Conservation (phyloP, 495 filamentous ascomycete genomes). For the Aspergillus hancockii region DNA sequence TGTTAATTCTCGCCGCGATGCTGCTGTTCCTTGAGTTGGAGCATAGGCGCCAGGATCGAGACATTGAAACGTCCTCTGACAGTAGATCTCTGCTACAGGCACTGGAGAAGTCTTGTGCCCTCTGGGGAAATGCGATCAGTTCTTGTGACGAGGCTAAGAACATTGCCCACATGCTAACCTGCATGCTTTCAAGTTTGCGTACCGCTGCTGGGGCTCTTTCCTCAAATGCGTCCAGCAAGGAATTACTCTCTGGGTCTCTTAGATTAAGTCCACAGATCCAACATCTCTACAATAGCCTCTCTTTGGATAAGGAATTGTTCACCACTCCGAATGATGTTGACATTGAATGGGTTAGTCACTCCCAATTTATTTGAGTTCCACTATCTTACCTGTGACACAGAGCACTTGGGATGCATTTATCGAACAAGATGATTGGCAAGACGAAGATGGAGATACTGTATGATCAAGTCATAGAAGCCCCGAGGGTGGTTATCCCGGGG, state of each 20-base stretch:
- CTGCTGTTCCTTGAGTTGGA: conserved; percentile 11
- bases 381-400: background rate
- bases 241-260: background rate
- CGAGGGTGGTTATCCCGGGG: too few species aligned
- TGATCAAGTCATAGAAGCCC: too few species aligned
- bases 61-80: background rate
- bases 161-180: background rate
- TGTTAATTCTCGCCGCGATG: conserved; percentile 10
- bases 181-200: background rate
- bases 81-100: background rate
- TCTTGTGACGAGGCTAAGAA: conserved; percentile 2
- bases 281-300: background rate
- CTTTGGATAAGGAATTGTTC: background rate
- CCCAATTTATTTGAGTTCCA: background rate
- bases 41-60: background rate
- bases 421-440: background rate
- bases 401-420: conserved; percentile 10
- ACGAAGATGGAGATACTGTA: too few species aligned
- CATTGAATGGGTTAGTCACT: conserved; percentile 11
- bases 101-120: conserved; percentile 3
- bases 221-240: background rate
- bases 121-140: background rate
- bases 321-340: background rate
- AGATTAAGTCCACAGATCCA: background rate
- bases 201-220: background rate